Conservation (phyloP, 352 stramenopile genomes). For the Pythium periplocum region DNA sequence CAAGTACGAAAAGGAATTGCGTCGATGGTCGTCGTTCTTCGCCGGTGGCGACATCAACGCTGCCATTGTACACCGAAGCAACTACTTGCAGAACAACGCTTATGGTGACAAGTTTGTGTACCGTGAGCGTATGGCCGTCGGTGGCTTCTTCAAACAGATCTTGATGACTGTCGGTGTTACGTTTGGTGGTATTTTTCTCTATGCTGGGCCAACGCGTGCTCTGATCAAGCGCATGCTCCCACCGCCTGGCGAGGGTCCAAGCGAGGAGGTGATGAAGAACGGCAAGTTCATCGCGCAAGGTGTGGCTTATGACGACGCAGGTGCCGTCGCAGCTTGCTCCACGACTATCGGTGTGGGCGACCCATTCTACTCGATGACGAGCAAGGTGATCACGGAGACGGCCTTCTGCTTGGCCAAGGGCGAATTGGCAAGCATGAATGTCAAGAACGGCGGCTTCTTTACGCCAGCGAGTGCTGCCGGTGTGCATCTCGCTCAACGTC, state of each 20-base stretch:
- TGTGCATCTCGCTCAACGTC: too few relatives aligned
- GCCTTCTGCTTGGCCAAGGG: too few relatives aligned
- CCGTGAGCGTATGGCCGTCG: slow-evolving; percentile 34
- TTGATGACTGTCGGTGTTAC: slow-evolving; percentile 21
- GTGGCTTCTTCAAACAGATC: slow-evolving; percentile 21
- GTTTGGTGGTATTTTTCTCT: slow-evolving; percentile 26
- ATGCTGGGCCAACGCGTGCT: slow-evolving; percentile 34
- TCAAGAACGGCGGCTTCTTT: too few relatives aligned
- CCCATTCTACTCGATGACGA: too few relatives aligned
- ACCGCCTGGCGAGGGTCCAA: slow-evolving; percentile 59
- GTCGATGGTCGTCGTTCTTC: slow-evolving; percentile 43
- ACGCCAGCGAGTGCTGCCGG: too few relatives aligned
- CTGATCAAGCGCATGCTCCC: slow-evolving; percentile 58
- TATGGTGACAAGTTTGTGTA: slow-evolving; percentile 51
- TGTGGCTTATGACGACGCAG: slow-evolving; percentile 29
- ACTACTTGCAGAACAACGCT: slow-evolving; percentile 41
- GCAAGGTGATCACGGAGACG: too few relatives aligned
- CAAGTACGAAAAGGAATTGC: slow-evolving; percentile 49
- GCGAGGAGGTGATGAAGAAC: slow-evolving; percentile 50
- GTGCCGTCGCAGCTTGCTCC: slow-evolving; percentile 13
- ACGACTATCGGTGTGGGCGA: too few relatives aligned
- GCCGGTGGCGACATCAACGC: slow-evolving; percentile 70
- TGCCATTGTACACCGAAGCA: slow-evolving; percentile 57
- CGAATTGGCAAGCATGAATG: too few relatives aligned
- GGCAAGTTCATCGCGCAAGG: slow-evolving; percentile 53